Base-by-base conservation (phyloP, 305 asterid genomes). In the Fraxinus angustifolia region DNA sequence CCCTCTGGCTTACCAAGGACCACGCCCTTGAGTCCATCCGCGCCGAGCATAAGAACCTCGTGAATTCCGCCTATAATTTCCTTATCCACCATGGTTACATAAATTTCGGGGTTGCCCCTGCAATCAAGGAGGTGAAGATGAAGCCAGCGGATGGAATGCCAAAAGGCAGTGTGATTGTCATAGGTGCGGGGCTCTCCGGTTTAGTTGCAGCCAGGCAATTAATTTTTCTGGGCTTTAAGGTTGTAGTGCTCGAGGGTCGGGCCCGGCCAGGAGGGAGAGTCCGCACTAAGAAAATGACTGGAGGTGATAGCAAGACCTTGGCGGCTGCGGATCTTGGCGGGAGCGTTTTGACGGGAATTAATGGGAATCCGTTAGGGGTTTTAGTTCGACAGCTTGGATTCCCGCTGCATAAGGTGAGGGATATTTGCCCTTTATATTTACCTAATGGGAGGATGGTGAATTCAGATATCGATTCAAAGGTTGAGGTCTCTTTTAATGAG, bases 301-400 rank as follows among this genome's bases (percentile, higher is more conserved):
- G 91, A 78, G 88, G 84, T 2, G 91, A 88, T 50, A 87, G 81
- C 30, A 84, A 83, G 38, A 88, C 88, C 11, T 89, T 88, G 16
- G 94, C 91, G 3, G 99, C 97, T 0, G 99, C 98, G 4, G 99
- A 95, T 87, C 88, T 95, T 84, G 99, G 99, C 38, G 99, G 99
- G 70, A 95, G 99, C 67, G 99, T 95, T 36, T 85, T 95, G 75
- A 95, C 99, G 0, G 99, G 99, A 56, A 95, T 92, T 77, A 95
- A 93, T 84, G 99, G 99, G 38, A 95, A 95, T 76, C 99, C 99
- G 0, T 84, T 95, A 83, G 99, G 97, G 45, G 99, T 95, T 79
- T 89, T 95, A 21, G 99, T 97, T 3, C 90, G 99, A 72, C 99
- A 95, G 86, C 86, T 95, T 17, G 97, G 92, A 17, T 72, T 90